Evolutionary conservation across 306 rosid species (phyloP).

Genomic region (Amphicarpaea edgeworthii): DNA sequence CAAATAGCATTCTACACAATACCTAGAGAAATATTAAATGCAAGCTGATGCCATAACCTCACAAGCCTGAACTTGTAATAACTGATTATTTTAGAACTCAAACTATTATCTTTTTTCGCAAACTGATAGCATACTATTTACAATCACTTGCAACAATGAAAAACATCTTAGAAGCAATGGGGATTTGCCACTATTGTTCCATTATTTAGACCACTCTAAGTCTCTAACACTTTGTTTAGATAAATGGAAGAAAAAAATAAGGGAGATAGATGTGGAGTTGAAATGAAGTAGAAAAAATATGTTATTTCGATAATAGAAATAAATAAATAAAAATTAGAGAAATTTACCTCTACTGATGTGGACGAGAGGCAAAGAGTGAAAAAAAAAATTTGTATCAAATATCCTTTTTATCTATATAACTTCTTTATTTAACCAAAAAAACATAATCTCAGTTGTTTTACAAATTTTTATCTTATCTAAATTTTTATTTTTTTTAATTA

Average conservation of each 20-base stretch:
- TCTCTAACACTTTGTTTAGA: neutral
- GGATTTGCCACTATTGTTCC: conserved; percentile 18
- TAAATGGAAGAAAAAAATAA: neutral
- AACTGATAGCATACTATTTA: conserved; percentile 11
- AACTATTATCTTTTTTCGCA: neutral
- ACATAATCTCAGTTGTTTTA: neutral
- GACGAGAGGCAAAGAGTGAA: neutral
- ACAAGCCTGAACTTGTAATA: conserved; percentile 23
- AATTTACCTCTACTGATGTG: neutral
- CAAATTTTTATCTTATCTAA: neutral
- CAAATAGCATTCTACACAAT: conserved; percentile 33
- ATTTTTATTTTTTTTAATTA: neutral
- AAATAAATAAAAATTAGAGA: neutral
- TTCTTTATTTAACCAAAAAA: neutral
- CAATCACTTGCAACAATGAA: conserved; percentile 22
- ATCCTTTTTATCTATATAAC: neutral
- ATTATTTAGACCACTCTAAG: conserved; percentile 14
- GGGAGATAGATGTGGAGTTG: neutral
- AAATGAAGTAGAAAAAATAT: neutral
- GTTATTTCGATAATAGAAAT: neutral
- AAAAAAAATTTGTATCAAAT: neutral
- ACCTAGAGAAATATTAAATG: conserved; percentile 9
- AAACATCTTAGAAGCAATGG: neutral
- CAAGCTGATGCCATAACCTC: conserved; percentile 30
- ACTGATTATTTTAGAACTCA: conserved; percentile 14